Evolutionary conservation across 2,329 filamentous ascomycete species (phyloP), one percentile per base, ranked within the genome.

Genomic region (Hymenoscyphus albidus): DNA sequence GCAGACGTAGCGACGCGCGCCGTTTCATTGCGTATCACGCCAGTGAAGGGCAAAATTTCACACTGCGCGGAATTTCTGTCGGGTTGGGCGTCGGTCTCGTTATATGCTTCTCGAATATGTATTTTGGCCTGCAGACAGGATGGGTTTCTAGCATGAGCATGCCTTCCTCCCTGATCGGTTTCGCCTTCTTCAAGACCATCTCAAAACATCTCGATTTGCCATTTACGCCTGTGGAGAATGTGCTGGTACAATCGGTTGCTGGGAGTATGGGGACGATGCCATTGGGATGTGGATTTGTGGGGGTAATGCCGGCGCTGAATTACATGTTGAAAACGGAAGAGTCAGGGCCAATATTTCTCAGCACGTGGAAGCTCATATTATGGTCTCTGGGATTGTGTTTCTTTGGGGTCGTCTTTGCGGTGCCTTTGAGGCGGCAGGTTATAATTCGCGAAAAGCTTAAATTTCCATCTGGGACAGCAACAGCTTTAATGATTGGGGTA

Each of bases 251-350:
- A 79, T 97, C 92, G 0, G 95, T 99, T 4, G 94, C 95, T 1
- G 94, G 95, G 12, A 91, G 91, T 16, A 96, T 98, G 77, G 95
- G 94, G 0, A 96, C 96, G 5, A 98, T 98, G 92, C 95, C 95
- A 0, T 80, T 99, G 12, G 94, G 94, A 0, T 96, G 94, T 72
- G 95, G 95, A 1, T 97, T 98, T 74, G 94, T 98, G 18, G 94
- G 94, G 5, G 93, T 98, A 9, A 88, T 98, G 66, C 95, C 95
- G 0, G 94, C 94, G 0, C 83, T 99, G 80, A 92, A 97, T 73
- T 97, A 91, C 71, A 80, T 99, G 59, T 78, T 99, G 61, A 87
- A 84, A 61, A 79, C 85, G 1, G 87, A 91, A 18, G 95, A 99
- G 78, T 86, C 88, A 64, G 93, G 92, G 0, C 92, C 92, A 0